Conservation (phyloP, 1,139 yeast species). For the Lodderomyces beijingensis region DNA sequence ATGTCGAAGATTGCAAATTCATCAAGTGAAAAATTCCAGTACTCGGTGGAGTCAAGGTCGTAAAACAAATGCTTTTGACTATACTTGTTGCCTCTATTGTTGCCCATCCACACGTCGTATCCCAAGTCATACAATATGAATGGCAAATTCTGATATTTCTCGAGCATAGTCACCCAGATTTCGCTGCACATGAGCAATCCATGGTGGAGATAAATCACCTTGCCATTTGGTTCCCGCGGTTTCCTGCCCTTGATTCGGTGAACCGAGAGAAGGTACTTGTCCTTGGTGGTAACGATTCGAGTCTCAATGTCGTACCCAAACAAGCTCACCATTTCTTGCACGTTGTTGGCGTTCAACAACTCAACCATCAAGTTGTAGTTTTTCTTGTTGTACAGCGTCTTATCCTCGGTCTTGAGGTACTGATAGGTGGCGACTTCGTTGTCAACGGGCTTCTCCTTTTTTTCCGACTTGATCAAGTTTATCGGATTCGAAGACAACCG, state of each 20-base stretch:
- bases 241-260: conserved; percentile 21
- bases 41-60: conserved; percentile 34
- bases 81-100: conserved; percentile 86
- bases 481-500: conserved; percentile 27
- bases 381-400: conserved; percentile 14
- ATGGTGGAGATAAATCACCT: conserved; percentile 79
- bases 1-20: conserved; percentile 47
- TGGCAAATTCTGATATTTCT: conserved; percentile 64
- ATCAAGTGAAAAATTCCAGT: conserved; percentile 46
- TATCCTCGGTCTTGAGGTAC: conserved; percentile 9
- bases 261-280: conserved; percentile 36
- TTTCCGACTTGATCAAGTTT: conserved; percentile 14
- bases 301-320: conserved; percentile 40
- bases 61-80: conserved; percentile 45
- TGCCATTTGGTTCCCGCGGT: conserved; percentile 24
- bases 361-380: conserved; percentile 28
- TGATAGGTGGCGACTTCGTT: conserved; percentile 2
- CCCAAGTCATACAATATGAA: conserved; percentile 73
- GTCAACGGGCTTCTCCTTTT: conserved; percentile 9
- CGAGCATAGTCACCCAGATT: conserved; percentile 75
- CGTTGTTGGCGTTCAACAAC: conserved; percentile 28
- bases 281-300: conserved; percentile 36
- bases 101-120: conserved; percentile 91
- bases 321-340: conserved; percentile 32
- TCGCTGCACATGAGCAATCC: conserved; percentile 91